These are phyloP conservation scores for Mercurialis annua DNA, from an alignment of 345 rosid genomes.

Conservation along the genomic window DNA sequence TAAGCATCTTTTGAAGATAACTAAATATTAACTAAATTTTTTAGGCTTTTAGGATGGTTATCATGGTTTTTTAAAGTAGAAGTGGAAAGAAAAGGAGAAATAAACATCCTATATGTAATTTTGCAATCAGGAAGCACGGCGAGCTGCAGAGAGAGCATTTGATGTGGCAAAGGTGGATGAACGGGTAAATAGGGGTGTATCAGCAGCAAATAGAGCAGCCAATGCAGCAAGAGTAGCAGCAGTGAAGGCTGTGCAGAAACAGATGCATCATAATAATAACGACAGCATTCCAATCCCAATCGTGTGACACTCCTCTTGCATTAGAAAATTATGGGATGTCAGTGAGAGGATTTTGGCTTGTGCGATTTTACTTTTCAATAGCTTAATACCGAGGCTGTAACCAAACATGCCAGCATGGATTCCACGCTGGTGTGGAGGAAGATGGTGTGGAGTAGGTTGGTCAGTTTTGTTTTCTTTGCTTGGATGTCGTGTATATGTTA, in stretches of 20 bases:
- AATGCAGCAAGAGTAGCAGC: conserved; percentile 89
- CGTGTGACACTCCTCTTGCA: conserved; percentile 30
- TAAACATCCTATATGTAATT: background rate
- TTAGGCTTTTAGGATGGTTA: background rate
- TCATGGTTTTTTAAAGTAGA: background rate
- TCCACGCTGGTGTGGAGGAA: conserved; percentile 8
- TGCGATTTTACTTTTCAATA: conserved; percentile 12
- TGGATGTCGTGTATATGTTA: background rate
- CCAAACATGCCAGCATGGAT: background rate
- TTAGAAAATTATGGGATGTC: conserved; percentile 6
- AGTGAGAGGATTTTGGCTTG: conserved; percentile 13
- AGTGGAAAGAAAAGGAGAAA: background rate
- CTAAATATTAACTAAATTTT: background rate
- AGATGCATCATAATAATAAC: conserved; percentile 45
- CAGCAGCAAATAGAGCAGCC: conserved; percentile 88
- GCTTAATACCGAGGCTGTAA: conserved; percentile 16
- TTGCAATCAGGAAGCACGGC: conserved; percentile 69
- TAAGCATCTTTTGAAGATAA: background rate
- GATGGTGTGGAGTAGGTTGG: conserved; percentile 15
- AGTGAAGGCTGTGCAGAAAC: conserved; percentile 79
- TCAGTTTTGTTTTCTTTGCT: conserved; percentile 12
- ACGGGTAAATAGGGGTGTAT: conserved; percentile 79
- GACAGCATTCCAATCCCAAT: conserved; percentile 53
- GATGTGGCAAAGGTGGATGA: conserved; percentile 87
- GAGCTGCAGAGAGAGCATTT: conserved; percentile 78